Percentiles rank a stretch among this genome's conserved stretches.
These are phyloP conservation scores for Botryosphaeria dothidea DNA, from an alignment of 2,329 filamentous ascomycete genomes.

Conservation along the genomic window DNA sequence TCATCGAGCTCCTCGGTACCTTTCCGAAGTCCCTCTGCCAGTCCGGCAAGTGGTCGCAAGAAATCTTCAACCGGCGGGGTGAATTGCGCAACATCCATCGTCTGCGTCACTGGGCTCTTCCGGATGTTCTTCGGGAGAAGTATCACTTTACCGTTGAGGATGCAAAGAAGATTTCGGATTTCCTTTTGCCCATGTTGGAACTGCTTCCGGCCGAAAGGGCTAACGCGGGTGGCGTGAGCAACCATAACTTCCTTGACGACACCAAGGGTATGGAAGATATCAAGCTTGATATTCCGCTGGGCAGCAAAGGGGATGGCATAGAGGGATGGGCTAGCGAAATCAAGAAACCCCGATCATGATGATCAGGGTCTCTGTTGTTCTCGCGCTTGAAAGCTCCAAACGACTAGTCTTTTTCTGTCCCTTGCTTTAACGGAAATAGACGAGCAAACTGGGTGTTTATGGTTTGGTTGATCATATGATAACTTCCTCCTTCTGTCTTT, in stretches of 20 bases:
- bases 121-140: slow-evolving; percentile 92
- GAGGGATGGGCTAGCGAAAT: slow-evolving; percentile 91
- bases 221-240: slow-evolving; percentile 94
- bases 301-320: slow-evolving; percentile 85
- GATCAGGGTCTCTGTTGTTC: background rate
- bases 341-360: slow-evolving; percentile 53
- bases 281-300: slow-evolving; percentile 73
- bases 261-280: slow-evolving; percentile 86
- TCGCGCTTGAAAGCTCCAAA: background rate
- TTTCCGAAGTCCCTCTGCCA: slow-evolving; percentile 93
- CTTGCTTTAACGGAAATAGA: slow-evolving; percentile 17
- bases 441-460: slow-evolving; percentile 19
- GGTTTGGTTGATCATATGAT: slow-evolving; percentile 19
- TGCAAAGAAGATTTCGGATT: slow-evolving; percentile 74
- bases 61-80: slow-evolving; percentile 98
- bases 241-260: slow-evolving; percentile 78
- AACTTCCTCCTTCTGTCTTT: background rate
- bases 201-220: slow-evolving; percentile 84
- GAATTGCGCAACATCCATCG: slow-evolving; percentile 97
- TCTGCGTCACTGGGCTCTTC: slow-evolving; percentile 90
- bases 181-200: slow-evolving; percentile 89
- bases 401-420: slow-evolving; percentile 14
- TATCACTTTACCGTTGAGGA: slow-evolving; percentile 92
- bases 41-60: slow-evolving; percentile 94
- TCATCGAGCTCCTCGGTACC: slow-evolving; percentile 91